Base-by-base conservation (phyloP, 202 grass and related monocot genomes). In the Dendrocalamus latiflorus region DNA sequence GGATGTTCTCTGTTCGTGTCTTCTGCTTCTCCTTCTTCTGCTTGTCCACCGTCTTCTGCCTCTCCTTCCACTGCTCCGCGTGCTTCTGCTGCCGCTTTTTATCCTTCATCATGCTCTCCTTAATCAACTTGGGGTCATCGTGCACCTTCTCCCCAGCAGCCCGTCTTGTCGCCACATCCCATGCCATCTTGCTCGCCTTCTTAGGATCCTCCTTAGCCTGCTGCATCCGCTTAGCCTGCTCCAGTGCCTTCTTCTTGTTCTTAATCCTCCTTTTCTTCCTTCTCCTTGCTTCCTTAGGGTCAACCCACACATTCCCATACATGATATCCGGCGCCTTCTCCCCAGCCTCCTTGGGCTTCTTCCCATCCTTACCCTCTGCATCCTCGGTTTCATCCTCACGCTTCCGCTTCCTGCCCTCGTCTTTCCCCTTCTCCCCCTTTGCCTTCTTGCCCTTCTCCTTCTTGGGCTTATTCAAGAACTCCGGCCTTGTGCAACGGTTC, bases 71-170 rank as follows among this genome's bases (percentile, higher is more conserved):
- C 57, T 93, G 86, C 16, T 86, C 85, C 0, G 78, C 79, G 6
- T 90, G 85, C 80, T 98, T 95, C 76, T 90, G 43, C 58, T 90
- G 83, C 65, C 79, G 77, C 82, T 93, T 93, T 67, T 98, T 86
- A 61, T 90, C 92, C 72, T 80, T 98, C 87, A 91, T 98, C 34
- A 95, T 86, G 69, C 95, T 95, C 77, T 91, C 83, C 75, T 87
- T 94, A 65, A 98, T 85, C 79, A 95, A 75, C 84, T 88, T 98
- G 0, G 87, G 89, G 65, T 98, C 91, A 54, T 98, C 95, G 12
- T 98, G 95, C 60, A 98, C 95, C 82, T 95, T 98, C 68, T 91
- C 89, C 58, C 92, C 92, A 20, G 95, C 84, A 21, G 92, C 90
- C 16, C 91, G 85, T 51, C 87, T 91, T 45, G 81, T 90, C 1